Evolutionary conservation across 139 green algal genomes (phyloP).

Genomic region (Coelastrella sp.): DNA sequence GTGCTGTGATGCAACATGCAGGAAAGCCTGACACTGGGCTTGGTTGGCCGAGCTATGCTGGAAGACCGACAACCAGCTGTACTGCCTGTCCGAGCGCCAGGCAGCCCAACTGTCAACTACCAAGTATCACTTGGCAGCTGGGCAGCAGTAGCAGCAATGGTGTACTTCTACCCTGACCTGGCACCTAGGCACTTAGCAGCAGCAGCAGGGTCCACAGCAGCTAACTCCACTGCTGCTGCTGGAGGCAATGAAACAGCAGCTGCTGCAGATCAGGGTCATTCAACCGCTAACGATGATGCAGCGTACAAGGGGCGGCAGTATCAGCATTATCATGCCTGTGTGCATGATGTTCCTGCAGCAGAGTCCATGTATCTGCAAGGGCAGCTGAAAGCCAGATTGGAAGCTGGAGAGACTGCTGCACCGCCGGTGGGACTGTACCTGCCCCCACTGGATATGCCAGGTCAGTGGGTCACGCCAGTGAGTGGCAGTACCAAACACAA

Average conservation of each 20-base stretch:
- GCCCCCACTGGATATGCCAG: conserved; percentile 22
- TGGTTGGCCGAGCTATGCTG: conserved; percentile 27
- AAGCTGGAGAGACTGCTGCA: background rate
- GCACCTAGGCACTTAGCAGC: background rate
- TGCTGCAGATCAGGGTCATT: too few relatives aligned
- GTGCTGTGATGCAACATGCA: background rate
- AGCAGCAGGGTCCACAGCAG: background rate
- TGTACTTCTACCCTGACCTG: conserved; percentile 2
- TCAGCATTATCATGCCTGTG: background rate
- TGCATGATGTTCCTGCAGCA: conserved; percentile 19
- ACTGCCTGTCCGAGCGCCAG: background rate
- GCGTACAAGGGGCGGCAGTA: background rate
- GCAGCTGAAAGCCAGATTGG: conserved; percentile 18
- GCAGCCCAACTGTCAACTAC: conserved; percentile 3
- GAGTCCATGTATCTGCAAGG: conserved; percentile 37
- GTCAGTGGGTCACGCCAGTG: background rate
- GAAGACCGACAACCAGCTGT: conserved; percentile 20
- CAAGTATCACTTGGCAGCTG: conserved; percentile 26
- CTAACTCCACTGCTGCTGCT: background rate
- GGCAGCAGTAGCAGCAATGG: conserved; percentile 37
- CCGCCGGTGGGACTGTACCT: conserved; percentile 35
- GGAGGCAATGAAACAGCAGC: background rate
- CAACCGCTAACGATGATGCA: background rate
- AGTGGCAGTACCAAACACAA: too few relatives aligned
- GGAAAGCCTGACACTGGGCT: background rate